Evolutionary conservation across 768 basidiomycete genomes (phyloP).

Genomic region (Pleurotus tuoliensis): DNA sequence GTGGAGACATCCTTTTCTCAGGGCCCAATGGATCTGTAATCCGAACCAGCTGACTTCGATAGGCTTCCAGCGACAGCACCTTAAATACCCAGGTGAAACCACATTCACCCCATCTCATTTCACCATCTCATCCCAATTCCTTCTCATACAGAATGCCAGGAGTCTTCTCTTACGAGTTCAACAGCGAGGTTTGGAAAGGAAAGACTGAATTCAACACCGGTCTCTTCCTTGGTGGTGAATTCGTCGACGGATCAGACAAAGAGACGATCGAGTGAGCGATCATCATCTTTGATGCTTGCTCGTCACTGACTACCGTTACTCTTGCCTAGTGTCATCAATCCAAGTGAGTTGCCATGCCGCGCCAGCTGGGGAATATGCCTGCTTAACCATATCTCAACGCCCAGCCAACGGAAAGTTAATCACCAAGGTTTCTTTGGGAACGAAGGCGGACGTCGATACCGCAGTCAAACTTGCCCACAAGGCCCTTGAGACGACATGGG

Average conservation of each 20-base stretch:
- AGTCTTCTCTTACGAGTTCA: conserved; percentile 45
- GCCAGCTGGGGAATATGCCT: background rate
- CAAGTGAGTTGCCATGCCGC: conserved; percentile 22
- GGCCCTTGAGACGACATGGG: conserved; percentile 61
- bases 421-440: conserved; percentile 49
- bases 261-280: conserved; percentile 31
- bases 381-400: background rate
- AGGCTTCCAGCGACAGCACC: background rate
- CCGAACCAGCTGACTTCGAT: conserved; percentile 7
- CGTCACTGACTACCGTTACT: background rate
- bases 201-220: conserved; percentile 60
- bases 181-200: conserved; percentile 53
- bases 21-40: background rate
- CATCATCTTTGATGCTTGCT: background rate
- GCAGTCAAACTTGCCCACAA: conserved; percentile 61
- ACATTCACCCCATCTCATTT: background rate
- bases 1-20: background rate
- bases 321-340: conserved; percentile 50
- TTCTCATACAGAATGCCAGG: conserved; percentile 21
- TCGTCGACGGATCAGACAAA: conserved; percentile 46
- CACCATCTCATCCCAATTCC: background rate
- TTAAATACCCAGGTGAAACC: background rate
- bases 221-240: conserved; percentile 72
- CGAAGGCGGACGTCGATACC: conserved; percentile 57
- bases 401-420: conserved; percentile 49